Conservation (phyloP, 257 asterid genomes). For the Petunia secreta region DNA sequence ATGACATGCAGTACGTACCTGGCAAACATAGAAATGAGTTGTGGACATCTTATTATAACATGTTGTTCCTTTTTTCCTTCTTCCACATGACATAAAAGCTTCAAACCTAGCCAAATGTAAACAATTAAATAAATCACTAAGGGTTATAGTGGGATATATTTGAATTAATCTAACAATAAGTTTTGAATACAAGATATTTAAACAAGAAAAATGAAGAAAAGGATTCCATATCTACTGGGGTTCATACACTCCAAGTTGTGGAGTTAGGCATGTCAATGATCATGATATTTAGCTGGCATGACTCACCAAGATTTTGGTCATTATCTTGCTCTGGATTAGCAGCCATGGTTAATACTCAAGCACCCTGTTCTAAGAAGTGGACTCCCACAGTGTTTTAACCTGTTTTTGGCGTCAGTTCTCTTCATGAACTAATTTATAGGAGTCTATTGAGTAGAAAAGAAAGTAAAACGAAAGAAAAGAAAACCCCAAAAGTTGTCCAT, state of each 20-base stretch:
- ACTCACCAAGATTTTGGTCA: background rate
- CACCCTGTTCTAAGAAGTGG: background rate
- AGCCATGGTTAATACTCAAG: background rate
- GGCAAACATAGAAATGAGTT: background rate
- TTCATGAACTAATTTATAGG: background rate
- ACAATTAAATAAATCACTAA: background rate
- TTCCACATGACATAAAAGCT: background rate
- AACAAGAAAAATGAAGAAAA: background rate
- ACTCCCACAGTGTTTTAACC: background rate
- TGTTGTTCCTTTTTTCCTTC: background rate
- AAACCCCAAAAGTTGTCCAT: background rate
- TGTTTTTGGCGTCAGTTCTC: background rate
- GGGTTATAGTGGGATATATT: too few relatives aligned
- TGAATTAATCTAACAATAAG: too few relatives aligned
- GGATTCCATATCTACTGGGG: background rate
- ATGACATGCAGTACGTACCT: background rate
- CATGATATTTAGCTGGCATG: background rate
- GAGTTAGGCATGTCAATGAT: background rate
- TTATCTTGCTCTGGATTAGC: background rate
- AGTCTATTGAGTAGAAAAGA: background rate
- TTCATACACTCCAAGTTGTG: background rate
- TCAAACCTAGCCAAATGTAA: background rate
- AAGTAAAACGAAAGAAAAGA: background rate
- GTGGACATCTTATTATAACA: background rate
- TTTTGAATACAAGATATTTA: too few relatives aligned